Conservation (phyloP, 2,329 filamentous ascomycete species). For the Mariannaea elegans region DNA sequence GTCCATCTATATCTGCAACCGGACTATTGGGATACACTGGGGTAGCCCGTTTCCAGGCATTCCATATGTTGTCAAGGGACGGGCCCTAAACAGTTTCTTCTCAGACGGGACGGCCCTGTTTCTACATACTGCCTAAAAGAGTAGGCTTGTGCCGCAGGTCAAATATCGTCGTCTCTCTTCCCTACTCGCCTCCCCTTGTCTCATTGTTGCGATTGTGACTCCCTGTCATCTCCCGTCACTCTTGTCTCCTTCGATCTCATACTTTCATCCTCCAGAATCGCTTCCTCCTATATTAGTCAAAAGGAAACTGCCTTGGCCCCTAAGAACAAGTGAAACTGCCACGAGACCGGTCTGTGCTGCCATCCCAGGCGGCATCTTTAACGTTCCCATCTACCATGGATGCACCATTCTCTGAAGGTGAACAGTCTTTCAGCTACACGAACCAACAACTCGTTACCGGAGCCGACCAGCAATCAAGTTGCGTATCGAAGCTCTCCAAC, state of each 20-base stretch:
- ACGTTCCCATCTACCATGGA: slow-evolving; percentile 37
- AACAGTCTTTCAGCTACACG: slow-evolving; percentile 45
- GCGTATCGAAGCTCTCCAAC: slow-evolving; percentile 37
- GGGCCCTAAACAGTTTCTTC: slow-evolving; percentile 28
- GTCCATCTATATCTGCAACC: slow-evolving; percentile 26
- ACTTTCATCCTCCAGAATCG: slow-evolving; percentile 18
- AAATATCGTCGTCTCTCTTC: slow-evolving; percentile 39
- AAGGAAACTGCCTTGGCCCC: slow-evolving; percentile 27
- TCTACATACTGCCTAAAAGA: slow-evolving; percentile 30
- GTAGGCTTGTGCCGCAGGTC: slow-evolving; percentile 36
- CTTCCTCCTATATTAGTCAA: slow-evolving; percentile 26
- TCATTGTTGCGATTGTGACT: slow-evolving; percentile 42
- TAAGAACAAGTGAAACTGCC: slow-evolving; percentile 27
- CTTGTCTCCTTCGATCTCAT: slow-evolving; percentile 14
- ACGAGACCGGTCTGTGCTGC: slow-evolving; percentile 36
- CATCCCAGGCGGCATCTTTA: slow-evolving; percentile 23
- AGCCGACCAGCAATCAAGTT: slow-evolving; percentile 41
- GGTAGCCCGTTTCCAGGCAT: slow-evolving; percentile 22
- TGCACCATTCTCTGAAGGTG: slow-evolving; percentile 41
- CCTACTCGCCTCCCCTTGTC: slow-evolving; percentile 27
- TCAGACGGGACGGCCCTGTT: slow-evolving; percentile 31
- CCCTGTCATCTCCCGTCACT: slow-evolving; percentile 31
- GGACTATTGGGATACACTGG: slow-evolving; percentile 28
- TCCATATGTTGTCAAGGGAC: slow-evolving; percentile 37
- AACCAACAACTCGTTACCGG: slow-evolving; percentile 34